Base-by-base conservation (phyloP, 768 basidiomycete species). In the Sutorius australiensis region DNA sequence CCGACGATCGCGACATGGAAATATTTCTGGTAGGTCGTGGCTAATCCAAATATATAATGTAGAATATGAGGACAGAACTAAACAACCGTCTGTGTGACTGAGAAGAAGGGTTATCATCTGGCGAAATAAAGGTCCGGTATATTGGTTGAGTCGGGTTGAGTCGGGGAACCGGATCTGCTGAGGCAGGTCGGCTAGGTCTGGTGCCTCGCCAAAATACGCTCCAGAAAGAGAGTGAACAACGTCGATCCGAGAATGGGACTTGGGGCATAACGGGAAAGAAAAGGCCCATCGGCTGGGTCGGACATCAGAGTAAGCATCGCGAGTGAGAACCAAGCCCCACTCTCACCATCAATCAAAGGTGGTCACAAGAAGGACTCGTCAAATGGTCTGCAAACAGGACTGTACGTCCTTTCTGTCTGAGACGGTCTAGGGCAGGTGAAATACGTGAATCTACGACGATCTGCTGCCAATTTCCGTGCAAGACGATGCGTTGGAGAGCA, bases 381-480 rank as follows among this genome's bases (percentile, higher is more conserved):
- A 47, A 43, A 5, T 48, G 58, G 32, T 57, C 54, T 24, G 60
- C 57, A 44, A 39, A 54, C 49, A 68, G 46, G 31, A 78, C 46
- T 10, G 37, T 27, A 46, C 72, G 69, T 6, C 73, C 72, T 27
- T 66, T 72, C 12, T 65, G 60, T n/a, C 43, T 52, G 43, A 81
- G 55, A 28, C 61, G 55, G 34, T 71, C 61, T 50, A 63, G 56
- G 42, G 71, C 67, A 5, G 56, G 47, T 28, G 40, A 60, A 54
- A 79, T 79, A 19, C 68, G 72, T n/a, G 67, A 60, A 56, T 80
- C 73, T 0, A 51, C 41, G 8, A 73, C 46, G 32, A 75, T 70
- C 11, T 66, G 57, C 19, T 64, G 67, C 83, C 84, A 86, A 43
- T 80, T 70, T 11, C 83, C 84, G 53, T 81, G 73, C 17, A 87